Conservation (phyloP, 75 land plant species). For the Pinus tabuliformis region DNA sequence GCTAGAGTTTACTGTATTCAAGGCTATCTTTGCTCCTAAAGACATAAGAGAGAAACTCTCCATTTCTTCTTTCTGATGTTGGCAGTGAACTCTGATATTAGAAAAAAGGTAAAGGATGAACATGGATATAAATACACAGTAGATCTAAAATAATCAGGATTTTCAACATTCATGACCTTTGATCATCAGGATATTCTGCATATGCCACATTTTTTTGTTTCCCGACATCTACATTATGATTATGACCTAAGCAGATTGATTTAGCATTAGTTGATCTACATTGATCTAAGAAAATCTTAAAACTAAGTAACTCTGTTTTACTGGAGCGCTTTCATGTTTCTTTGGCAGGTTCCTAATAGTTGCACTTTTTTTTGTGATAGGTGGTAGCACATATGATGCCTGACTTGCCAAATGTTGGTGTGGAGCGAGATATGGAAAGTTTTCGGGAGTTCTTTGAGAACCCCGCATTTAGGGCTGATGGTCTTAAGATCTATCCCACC, state of each 20-base stretch:
- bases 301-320: not conserved
- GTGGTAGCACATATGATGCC: slow-evolving; percentile 99
- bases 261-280: not conserved
- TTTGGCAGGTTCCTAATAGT: not conserved
- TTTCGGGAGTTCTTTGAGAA: slow-evolving; percentile 97
- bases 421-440: slow-evolving; percentile 97
- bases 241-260: not conserved
- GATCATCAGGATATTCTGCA: not conserved
- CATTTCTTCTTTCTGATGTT: too few species aligned
- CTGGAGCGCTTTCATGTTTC: not conserved
- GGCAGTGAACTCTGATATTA: too few species aligned
- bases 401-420: slow-evolving; percentile 98
- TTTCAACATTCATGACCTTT: not conserved
- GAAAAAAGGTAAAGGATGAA: too few species aligned
- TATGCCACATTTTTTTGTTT: not conserved
- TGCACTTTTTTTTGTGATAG: slow-evolving; percentile 30
- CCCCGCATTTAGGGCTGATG: slow-evolving; percentile 92
- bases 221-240: not conserved
- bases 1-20: too few species aligned
- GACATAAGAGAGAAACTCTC: too few species aligned
- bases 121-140: not conserved
- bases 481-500: slow-evolving; percentile 96
- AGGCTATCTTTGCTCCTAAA: too few species aligned
- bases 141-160: not conserved
- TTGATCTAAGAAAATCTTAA: not conserved